Evolutionary conservation across 1,284 basidiomycete species (phyloP), one percentile per base, ranked within the genome.

Genomic region (Ustilago tritici): DNA sequence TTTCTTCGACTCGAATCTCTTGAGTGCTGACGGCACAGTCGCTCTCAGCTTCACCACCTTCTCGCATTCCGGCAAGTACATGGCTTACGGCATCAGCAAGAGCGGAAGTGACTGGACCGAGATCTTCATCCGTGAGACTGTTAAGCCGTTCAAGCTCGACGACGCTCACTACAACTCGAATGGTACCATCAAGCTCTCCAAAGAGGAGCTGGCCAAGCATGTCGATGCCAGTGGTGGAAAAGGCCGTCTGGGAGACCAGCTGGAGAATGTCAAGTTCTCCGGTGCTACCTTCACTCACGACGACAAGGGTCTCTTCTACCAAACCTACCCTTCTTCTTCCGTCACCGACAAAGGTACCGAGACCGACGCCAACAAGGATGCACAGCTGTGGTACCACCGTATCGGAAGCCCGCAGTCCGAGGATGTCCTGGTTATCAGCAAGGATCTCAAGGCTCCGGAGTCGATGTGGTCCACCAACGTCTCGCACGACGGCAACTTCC

Each of bases 231-330:
- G 65, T 2, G 80, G 78, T 19, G 82, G 83, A n/a, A 68, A 66
- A 23, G 82, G 78, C 54, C 77, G 83, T 15, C 67, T 84, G 11
- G 54, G 61, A 0, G 84, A 86, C 68, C 69, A 61, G 57, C 66
- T 86, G 7, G 73, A 80, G 31, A 59, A 81, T 54, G 69, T 85
- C 74, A 86, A 86, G 63, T 86, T 85, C 67, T 80, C 76, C 4
- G 61, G 70, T 23, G 73, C 77, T 28, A 46, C 67, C 5, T 86
- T 83, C 72, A 80, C 79, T 10, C 79, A 84, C 55, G 84, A 86
- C 62, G 81, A 83, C 72, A 59, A 71, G 49, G 84, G 84, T 43
- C 59, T 86, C 58, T 84, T 86, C 62, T 86, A 85, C 73, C 83
- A 84, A 65, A 72, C 70, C 32, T 85, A 69, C 65, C 84, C 84